Evolutionary conservation across 1,284 basidiomycete genomes (phyloP).

Genomic region (Cryptococcus neoformans): DNA sequence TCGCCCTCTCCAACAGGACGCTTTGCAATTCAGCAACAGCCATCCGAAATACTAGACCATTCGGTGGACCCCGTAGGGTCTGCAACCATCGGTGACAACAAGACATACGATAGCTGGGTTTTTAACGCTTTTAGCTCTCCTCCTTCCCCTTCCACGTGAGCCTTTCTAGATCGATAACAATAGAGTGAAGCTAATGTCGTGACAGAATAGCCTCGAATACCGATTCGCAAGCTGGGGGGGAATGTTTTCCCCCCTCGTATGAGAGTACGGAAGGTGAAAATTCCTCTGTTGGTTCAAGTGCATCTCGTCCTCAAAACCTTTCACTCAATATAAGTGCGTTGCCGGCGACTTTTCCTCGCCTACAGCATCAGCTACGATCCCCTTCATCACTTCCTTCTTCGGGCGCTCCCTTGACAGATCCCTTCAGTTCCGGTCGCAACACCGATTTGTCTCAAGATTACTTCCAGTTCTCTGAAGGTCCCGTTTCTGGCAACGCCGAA

Average conservation of each 20-base stretch:
- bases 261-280: conserved; percentile 22
- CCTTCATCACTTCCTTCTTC: conserved; percentile 34
- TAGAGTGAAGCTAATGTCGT: neutral
- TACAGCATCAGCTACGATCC: conserved; percentile 19
- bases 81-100: conserved; percentile 6
- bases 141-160: conserved; percentile 45
- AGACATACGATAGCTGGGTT: conserved; percentile 9
- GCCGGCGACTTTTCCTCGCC: conserved; percentile 10
- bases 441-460: conserved; percentile 34
- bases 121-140: conserved; percentile 27
- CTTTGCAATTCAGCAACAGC: conserved; percentile 3
- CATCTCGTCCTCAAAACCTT: conserved; percentile 31
- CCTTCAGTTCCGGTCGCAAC: conserved; percentile 18
- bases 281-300: conserved; percentile 12
- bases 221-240: conserved; percentile 43
- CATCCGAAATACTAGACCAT: conserved; percentile 3
- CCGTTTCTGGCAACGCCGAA: conserved; percentile 22
- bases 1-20: conserved; percentile 10
- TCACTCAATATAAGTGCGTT: conserved; percentile 36
- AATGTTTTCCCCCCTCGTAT: conserved; percentile 35
- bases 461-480: conserved; percentile 30
- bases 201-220: conserved; percentile 36
- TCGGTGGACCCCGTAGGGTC: conserved; percentile 5
- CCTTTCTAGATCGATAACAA: neutral
- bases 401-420: conserved; percentile 38